Base-by-base conservation (phyloP, 805 yeast species). In the Komagataella kurtzmanii region DNA sequence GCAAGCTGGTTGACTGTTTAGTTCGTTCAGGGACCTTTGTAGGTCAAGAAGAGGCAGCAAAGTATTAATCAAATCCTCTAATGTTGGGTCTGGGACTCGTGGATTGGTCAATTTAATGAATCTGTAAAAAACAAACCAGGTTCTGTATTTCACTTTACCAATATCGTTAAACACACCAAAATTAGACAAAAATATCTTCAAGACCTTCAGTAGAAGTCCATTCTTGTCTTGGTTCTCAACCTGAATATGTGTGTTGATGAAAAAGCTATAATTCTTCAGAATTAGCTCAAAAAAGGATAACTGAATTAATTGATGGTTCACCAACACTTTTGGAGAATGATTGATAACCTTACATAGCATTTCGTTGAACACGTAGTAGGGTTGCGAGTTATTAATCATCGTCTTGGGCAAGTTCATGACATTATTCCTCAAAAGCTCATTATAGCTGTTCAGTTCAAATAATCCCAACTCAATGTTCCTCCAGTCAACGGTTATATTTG, bases 111-210 rank as follows among this genome's bases (percentile, higher is more conserved):
- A 70, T 62, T 85, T 88, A 54, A 89, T 75, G 60, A 90, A 86
- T 63, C 95, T 77, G 60, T 83, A 83, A 59, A 91, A 88, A 56
- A 90, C 71, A 64, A 88, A 91, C 97, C 98, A 93, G 46, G 95
- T 76, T 64, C 97, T 81, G 52, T 80, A 73, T 59, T 89, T 81
- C 3, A 90, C 97, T 55, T 80, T 84, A 53, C 77, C 84, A 57
- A 76, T 73, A 4, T 74, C 71, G 66, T 84, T 88, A 65, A 88
- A 89, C 55, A 91, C 77, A 14, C 97, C 98, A 58, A 83, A 75
- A 43, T 81, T 81, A 17, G 93, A 80, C 47, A 88, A 79, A 62
- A 93, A 91, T 19, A 86, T 76, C 58, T 86, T 85, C 53, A 91
- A 70, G 17, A 88, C 79, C 54, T 82, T 76, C 54, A 76, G 64